These are phyloP conservation scores for Podospora appendiculata DNA, from an alignment of 495 filamentous ascomycete genomes.

Conservation along the genomic window DNA sequence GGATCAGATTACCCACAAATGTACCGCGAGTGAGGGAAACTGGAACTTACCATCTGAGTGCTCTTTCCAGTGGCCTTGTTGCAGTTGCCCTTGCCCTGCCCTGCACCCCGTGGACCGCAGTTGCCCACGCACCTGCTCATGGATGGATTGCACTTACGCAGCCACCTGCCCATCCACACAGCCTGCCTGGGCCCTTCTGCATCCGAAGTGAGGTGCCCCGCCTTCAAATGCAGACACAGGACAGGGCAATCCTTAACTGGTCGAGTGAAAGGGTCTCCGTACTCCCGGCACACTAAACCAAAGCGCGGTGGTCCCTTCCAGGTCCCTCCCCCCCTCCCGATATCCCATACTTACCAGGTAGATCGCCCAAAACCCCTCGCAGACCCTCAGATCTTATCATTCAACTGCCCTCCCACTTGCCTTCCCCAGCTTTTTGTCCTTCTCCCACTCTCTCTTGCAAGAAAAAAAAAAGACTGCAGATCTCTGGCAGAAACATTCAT, in stretches of 20 bases:
- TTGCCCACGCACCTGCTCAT: too few species aligned
- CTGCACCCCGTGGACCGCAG: too few species aligned
- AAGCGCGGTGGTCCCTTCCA: neutral
- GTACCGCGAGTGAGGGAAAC: too few species aligned
- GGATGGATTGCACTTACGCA: too few species aligned
- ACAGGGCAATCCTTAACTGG: neutral
- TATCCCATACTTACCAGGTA: too few species aligned
- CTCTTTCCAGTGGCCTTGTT: too few species aligned
- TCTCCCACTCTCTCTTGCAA: constrained; percentile 6
- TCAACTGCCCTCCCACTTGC: constrained; percentile 6
- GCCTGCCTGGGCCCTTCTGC: too few species aligned
- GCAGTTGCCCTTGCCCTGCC: too few species aligned
- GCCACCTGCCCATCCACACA: too few species aligned
- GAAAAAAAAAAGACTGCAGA: constrained; percentile 3
- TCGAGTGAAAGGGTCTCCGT: neutral
- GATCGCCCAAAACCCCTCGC: constrained; percentile 14
- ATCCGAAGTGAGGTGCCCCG: neutral
- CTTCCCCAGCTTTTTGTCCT: constrained; percentile 1
- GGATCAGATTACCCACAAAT: too few species aligned
- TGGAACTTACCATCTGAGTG: too few species aligned
- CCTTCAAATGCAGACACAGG: neutral
- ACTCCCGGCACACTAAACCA: neutral
- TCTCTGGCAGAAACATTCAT: neutral
- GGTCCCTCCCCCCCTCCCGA: neutral
- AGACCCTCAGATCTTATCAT: constrained; percentile 7